Conservation (phyloP, 2,329 filamentous ascomycete species). For the Fusarium mundagurra region DNA sequence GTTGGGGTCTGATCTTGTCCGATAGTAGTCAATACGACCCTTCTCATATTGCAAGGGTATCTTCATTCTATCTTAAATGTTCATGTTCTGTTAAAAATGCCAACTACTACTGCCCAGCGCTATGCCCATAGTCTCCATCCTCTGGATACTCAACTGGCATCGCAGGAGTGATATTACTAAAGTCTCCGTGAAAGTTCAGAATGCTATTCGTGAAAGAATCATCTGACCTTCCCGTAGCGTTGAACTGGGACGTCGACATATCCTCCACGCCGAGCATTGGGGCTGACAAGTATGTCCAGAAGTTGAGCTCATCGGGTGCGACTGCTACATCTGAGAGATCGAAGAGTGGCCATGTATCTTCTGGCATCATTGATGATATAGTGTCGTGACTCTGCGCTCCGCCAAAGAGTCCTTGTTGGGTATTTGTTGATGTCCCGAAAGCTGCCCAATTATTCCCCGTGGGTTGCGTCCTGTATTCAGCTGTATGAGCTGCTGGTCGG, state of each 20-base stretch:
- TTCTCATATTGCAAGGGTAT: not conserved
- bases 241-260: not conserved
- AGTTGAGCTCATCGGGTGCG: not conserved
- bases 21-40: not conserved
- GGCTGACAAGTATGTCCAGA: slow-evolving; percentile 9
- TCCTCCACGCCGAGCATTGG: not conserved
- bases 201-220: slow-evolving; percentile 4
- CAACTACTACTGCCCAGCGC: not conserved
- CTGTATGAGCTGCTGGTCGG: rapidly evolving
- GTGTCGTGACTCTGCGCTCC: rapidly evolving
- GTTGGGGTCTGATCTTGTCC: no score
- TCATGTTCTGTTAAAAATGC: not conserved
- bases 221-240: not conserved
- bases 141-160: not conserved
- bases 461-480: rapidly evolving
- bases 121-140: not conserved
- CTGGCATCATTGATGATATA: not conserved
- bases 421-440: not conserved
- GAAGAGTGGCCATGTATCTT: not conserved
- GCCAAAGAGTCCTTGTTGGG: not conserved
- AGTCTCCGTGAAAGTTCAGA: slow-evolving; percentile 3
- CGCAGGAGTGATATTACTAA: not conserved
- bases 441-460: not conserved
- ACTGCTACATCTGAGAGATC: not conserved
- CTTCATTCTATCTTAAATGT: not conserved